Conservation (phyloP, 2,329 filamentous ascomycete genomes). For the Fusarium oxysporum region DNA sequence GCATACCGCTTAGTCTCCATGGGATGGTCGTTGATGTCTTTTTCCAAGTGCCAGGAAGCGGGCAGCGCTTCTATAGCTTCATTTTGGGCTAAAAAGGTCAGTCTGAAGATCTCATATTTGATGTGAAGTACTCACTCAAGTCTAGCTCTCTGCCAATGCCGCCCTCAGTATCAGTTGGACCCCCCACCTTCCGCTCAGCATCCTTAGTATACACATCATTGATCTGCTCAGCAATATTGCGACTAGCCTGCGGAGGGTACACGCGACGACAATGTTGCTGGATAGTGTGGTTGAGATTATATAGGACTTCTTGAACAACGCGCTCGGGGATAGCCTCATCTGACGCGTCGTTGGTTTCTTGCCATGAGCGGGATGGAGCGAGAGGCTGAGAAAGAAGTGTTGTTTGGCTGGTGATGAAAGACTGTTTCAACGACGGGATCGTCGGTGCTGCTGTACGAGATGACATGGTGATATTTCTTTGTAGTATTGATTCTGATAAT, state of each 20-base stretch:
- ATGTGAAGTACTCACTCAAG: conserved; percentile 52
- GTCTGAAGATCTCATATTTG: neutral
- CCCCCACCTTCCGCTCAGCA: conserved; percentile 54
- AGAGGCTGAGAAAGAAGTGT: conserved; percentile 71
- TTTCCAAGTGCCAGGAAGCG: conserved; percentile 57
- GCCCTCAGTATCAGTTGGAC: conserved; percentile 51
- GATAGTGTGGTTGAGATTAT: conserved; percentile 70
- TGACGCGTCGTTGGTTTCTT: conserved; percentile 57
- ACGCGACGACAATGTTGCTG: conserved; percentile 74
- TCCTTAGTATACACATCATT: conserved; percentile 70
- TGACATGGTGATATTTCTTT: conserved; percentile 12
- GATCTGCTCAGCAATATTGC: conserved; percentile 79
- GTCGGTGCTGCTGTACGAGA: conserved; percentile 57
- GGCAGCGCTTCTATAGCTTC: conserved; percentile 61
- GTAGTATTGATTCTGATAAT: neutral
- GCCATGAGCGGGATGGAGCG: conserved; percentile 66
- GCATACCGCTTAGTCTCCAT: conserved; percentile 64
- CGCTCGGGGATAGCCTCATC: conserved; percentile 58
- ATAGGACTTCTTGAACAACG: conserved; percentile 67
- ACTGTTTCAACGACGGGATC: conserved; percentile 71
- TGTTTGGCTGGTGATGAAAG: conserved; percentile 72
- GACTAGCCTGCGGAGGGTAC: conserved; percentile 75
- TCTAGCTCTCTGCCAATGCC: conserved; percentile 57
- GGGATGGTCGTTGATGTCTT: conserved; percentile 53
- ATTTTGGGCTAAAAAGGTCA: conserved; percentile 51